phyloP scores from a whole-genome alignment of 805 yeast genomes.

The Clavispora asparagi region DNA sequence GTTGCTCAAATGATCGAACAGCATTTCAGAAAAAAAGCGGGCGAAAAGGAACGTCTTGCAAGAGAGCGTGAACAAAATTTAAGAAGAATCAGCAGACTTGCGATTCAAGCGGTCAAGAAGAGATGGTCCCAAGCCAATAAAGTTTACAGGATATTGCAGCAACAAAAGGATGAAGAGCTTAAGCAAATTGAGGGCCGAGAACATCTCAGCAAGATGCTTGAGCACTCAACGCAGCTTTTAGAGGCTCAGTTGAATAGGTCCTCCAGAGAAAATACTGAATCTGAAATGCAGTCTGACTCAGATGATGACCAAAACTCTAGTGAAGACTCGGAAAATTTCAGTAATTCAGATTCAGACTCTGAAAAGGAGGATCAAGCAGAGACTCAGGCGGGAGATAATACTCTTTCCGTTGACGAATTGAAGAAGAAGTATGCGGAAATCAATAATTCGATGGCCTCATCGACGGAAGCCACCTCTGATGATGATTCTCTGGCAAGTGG shows the following conservation, averaged over 20 bases:
- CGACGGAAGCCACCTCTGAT: slow-evolving; percentile 1
- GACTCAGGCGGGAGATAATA: slow-evolving; percentile 38
- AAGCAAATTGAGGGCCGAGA: slow-evolving; percentile 79
- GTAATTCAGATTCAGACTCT: slow-evolving; percentile 19
- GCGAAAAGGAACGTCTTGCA: slow-evolving; percentile 78
- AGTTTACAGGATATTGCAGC: slow-evolving; percentile 67
- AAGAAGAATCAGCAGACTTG: slow-evolving; percentile 67
- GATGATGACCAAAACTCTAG: slow-evolving; percentile 14
- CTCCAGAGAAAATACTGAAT: slow-evolving; percentile 23
- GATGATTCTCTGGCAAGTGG: slow-evolving; percentile 10
- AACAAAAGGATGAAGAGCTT: slow-evolving; percentile 72
- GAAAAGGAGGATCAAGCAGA: slow-evolving; percentile 11
- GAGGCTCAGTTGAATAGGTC: slow-evolving; percentile 68
- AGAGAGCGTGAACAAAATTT: slow-evolving; percentile 72
- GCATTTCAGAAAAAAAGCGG: slow-evolving; percentile 79
- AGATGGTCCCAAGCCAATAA: slow-evolving; percentile 89
- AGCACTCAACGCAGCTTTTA: slow-evolving; percentile 82
- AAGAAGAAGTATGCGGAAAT: slow-evolving; percentile 50
- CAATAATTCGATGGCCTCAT: slow-evolving; percentile 17
- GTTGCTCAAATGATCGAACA: slow-evolving; percentile 79
- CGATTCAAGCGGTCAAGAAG: slow-evolving; percentile 79
- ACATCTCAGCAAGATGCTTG: slow-evolving; percentile 80
- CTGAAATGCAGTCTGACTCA: slow-evolving; percentile 13
- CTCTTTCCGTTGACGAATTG: slow-evolving; percentile 52
- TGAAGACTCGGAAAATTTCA: slow-evolving; percentile 19